Percentiles rank a stretch among this genome's conserved stretches.
These are phyloP conservation scores for Trifolium dubium DNA, from an alignment of 306 rosid species.

Conservation along the genomic window DNA sequence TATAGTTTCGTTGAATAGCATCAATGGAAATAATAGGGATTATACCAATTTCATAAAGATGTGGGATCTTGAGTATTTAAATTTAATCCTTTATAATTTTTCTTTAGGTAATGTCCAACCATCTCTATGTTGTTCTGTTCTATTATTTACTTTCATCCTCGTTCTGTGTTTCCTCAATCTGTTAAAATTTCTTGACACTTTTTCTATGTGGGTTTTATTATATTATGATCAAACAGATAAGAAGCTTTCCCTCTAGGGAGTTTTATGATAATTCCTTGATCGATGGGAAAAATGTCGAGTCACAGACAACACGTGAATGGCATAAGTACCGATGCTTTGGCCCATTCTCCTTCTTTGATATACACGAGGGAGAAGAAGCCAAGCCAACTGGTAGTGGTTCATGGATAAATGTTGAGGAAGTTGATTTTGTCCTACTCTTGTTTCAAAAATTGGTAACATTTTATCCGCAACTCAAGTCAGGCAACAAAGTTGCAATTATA, in stretches of 20 bases:
- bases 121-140: slow-evolving; percentile 24
- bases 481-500: slow-evolving; percentile 80
- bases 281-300: slow-evolving; percentile 70
- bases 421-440: slow-evolving; percentile 78
- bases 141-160: slow-evolving; percentile 17
- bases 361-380: slow-evolving; percentile 78
- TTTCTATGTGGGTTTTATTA: slow-evolving; percentile 13
- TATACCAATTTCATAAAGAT: slow-evolving; percentile 11
- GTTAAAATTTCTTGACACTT: slow-evolving; percentile 24
- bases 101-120: slow-evolving; percentile 1
- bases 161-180: slow-evolving; percentile 21
- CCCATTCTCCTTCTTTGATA: slow-evolving; percentile 84
- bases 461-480: slow-evolving; percentile 74
- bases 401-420: slow-evolving; percentile 78
- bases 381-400: slow-evolving; percentile 77
- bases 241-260: slow-evolving; percentile 90
- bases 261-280: slow-evolving; percentile 77
- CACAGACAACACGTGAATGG: slow-evolving; percentile 71
- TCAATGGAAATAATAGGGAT: slow-evolving; percentile 10
- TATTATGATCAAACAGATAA: slow-evolving; percentile 58
- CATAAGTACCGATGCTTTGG: slow-evolving; percentile 83
- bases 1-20: slow-evolving; percentile 1
- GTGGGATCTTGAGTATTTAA: slow-evolving; percentile 1
- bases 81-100: slow-evolving; percentile 16
- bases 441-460: slow-evolving; percentile 71